Conservation (phyloP, 768 basidiomycete species). For the Boletus sp. region DNA sequence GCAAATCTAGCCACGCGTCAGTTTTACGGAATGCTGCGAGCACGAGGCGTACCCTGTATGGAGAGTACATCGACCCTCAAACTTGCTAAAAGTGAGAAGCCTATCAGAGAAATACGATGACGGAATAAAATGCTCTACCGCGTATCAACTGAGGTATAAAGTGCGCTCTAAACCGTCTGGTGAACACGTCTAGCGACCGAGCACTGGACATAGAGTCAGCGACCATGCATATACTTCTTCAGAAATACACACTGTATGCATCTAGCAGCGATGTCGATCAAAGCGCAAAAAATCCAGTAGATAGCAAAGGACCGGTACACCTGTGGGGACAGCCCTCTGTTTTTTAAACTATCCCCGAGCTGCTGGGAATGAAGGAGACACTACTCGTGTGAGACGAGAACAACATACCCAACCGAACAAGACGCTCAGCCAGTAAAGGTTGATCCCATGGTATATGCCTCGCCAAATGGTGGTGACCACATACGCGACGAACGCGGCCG, state of each 20-base stretch:
- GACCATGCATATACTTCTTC: neutral
- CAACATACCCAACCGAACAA: conserved; percentile 28
- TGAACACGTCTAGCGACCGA: conserved; percentile 20
- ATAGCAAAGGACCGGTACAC: conserved; percentile 21
- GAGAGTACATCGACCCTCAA: conserved; percentile 22
- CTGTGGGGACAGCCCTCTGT: neutral
- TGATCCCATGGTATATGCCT: conserved; percentile 33
- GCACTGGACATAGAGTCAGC: conserved; percentile 13
- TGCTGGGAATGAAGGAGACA: conserved; percentile 2
- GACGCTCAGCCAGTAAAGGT: conserved; percentile 34
- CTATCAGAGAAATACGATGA: conserved; percentile 6
- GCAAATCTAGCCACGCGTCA: conserved; percentile 13
- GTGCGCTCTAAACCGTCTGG: conserved; percentile 35
- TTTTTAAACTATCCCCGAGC: conserved; percentile 12
- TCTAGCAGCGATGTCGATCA: conserved; percentile 22
- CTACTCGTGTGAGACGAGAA: neutral
- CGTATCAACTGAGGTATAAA: conserved; percentile 40
- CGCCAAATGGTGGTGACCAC: conserved; percentile 31
- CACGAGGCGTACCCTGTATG: conserved; percentile 14
- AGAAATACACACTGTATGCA: conserved; percentile 20
- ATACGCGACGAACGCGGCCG: conserved; percentile 19
- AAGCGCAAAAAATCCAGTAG: conserved; percentile 28
- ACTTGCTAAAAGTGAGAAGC: conserved; percentile 16
- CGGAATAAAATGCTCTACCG: conserved; percentile 24
- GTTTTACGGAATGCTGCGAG: neutral